Percentiles rank a stretch among this genome's conserved stretches.
phyloP scores from a whole-genome alignment of 2,329 filamentous ascomycete genomes.

The Pochonia chlamydosporia region DNA sequence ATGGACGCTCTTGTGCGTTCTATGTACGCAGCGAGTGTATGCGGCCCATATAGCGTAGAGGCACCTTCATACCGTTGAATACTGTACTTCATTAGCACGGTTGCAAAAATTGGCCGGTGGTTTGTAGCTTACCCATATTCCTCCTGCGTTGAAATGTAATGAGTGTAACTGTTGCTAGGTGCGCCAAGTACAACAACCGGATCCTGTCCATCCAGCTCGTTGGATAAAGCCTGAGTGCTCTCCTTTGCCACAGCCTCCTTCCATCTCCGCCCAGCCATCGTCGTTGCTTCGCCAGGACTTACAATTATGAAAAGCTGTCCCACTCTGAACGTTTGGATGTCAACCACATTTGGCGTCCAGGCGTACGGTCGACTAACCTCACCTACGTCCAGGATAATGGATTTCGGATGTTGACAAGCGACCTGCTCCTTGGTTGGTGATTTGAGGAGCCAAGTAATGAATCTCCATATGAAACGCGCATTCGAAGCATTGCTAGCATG shows the following conservation, averaged over 20 bases:
- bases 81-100: constrained; percentile 19
- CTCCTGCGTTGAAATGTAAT: constrained; percentile 69
- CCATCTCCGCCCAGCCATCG: constrained; percentile 88
- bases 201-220: constrained; percentile 34
- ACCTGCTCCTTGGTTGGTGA: constrained; percentile 63
- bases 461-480: constrained; percentile 69
- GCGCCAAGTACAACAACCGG: constrained; percentile 76
- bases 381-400: constrained; percentile 81
- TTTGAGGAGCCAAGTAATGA: constrained; percentile 66
- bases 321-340: constrained; percentile 76
- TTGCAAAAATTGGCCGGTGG: background rate
- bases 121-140: constrained; percentile 39
- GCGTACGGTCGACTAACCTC: constrained; percentile 68
- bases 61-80: constrained; percentile 89
- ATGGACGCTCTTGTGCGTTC: constrained; percentile 69
- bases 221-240: constrained; percentile 34
- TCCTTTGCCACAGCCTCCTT: constrained; percentile 58
- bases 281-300: constrained; percentile 82
- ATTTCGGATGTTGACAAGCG: constrained; percentile 74
- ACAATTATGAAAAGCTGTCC: constrained; percentile 81
- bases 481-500: constrained; percentile 65
- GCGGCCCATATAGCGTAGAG: constrained; percentile 78
- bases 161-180: constrained; percentile 82
- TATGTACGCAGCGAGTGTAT: constrained; percentile 82
- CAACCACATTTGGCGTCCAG: constrained; percentile 85